Percentiles rank a stretch among this genome's conserved stretches.
Conservation (phyloP, 208 protist genomes). For the Herpetomonas muscarum region DNA sequence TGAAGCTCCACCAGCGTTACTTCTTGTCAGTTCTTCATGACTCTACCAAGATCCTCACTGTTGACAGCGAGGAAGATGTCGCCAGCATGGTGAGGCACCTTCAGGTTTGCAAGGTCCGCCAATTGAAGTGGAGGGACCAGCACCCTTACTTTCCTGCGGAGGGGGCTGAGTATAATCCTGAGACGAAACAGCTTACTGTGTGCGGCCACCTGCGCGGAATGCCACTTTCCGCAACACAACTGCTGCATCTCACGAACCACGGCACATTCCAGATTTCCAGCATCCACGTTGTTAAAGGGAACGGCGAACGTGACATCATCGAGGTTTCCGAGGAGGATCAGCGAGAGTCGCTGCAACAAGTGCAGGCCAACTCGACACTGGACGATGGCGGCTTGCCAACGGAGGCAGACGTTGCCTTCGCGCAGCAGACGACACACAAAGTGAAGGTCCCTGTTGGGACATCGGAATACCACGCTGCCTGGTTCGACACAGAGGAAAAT, state of each 20-base stretch:
- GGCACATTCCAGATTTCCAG: slow-evolving; percentile 82
- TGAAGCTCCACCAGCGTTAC: slow-evolving; percentile 82
- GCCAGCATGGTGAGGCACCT: slow-evolving; percentile 52
- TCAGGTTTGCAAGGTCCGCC: slow-evolving; percentile 61
- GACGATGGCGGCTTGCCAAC: slow-evolving; percentile 67
- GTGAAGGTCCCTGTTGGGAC: slow-evolving; percentile 65
- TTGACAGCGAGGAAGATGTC: slow-evolving; percentile 40
- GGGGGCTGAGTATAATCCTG: slow-evolving; percentile 30
- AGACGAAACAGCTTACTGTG: slow-evolving; percentile 56
- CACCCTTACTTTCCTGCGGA: slow-evolving; percentile 81
- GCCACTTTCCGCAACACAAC: slow-evolving; percentile 69
- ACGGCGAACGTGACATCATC: slow-evolving; percentile 28
- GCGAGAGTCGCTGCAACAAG: slow-evolving; percentile 64
- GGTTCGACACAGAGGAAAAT: slow-evolving; percentile 75
- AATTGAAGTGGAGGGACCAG: slow-evolving; percentile 81
- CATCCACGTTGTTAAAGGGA: slow-evolving; percentile 26
- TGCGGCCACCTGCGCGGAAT: slow-evolving; percentile 65
- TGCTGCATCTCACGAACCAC: slow-evolving; percentile 85
- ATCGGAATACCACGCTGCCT: slow-evolving; percentile 69
- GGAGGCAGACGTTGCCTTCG: slow-evolving; percentile 64
- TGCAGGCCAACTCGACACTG: slow-evolving; percentile 75
- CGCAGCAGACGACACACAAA: slow-evolving; percentile 25
- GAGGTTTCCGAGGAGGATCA: slow-evolving; percentile 49
- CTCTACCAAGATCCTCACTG: slow-evolving; percentile 59
- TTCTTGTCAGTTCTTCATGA: slow-evolving; percentile 80